A percentile compares a stretch with the other conserved stretches of the same genome.
These are phyloP conservation scores for Arabidopsis lyrata DNA, from an alignment of 441 rosid species.

Conservation along the genomic window DNA sequence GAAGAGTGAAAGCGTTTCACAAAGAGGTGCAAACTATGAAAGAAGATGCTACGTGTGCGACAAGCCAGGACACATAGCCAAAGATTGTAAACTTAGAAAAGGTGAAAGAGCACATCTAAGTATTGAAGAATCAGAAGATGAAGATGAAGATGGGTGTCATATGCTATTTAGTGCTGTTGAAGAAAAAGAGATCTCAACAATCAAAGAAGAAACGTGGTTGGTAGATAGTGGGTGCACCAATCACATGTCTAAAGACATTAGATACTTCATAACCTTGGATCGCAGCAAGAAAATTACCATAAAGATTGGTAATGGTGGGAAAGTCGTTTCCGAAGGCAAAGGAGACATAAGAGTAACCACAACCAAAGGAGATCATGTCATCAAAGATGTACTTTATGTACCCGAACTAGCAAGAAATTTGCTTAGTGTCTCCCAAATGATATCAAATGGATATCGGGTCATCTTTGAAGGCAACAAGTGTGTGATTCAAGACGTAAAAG, in stretches of 20 bases:
- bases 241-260: neutral
- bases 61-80: neutral
- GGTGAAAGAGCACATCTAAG: constrained; percentile 3
- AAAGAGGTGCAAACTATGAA: neutral
- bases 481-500: no score
- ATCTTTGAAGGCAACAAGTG: neutral
- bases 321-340: neutral
- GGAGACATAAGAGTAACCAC: neutral
- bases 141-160: neutral
- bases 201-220: neutral
- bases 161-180: neutral
- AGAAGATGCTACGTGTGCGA: neutral
- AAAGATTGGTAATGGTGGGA: neutral
- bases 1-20: neutral
- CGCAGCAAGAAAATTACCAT: neutral
- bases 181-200: neutral
- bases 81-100: neutral
- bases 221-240: neutral
- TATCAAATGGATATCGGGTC: no score
- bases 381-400: no score
- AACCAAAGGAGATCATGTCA: neutral
- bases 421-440: no score
- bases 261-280: neutral
- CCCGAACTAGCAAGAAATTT: no score
- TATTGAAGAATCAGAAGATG: constrained; percentile 4